phyloP scores from a whole-genome alignment of 306 rosid genomes.

The Alnus rubra region DNA sequence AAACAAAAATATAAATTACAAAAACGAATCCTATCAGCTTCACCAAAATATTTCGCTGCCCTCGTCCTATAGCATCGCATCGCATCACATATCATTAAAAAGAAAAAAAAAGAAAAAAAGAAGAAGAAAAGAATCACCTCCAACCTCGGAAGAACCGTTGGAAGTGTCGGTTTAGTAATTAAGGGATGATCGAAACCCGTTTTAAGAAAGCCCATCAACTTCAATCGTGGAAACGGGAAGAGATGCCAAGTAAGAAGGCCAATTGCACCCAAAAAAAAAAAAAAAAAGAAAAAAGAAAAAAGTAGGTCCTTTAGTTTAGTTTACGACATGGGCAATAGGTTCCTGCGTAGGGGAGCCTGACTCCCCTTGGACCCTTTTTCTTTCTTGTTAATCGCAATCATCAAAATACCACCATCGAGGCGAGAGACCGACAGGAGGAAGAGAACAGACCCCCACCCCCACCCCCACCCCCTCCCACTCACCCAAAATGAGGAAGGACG shows the following conservation, averaged over 20 bases:
- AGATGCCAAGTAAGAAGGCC: background rate
- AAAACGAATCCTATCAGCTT: too few species aligned
- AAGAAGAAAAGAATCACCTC: too few species aligned
- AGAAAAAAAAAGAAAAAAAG: too few species aligned
- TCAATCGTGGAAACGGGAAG: background rate
- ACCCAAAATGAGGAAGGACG: constrained; percentile 27
- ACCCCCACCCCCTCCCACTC: background rate
- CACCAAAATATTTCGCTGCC: too few species aligned
- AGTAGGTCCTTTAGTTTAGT: background rate
- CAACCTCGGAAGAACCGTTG: background rate
- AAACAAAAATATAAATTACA: too few species aligned
- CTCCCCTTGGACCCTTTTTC: background rate
- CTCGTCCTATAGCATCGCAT: too few species aligned
- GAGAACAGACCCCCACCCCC: background rate
- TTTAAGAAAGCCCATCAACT: background rate
- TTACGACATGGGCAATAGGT: too few species aligned
- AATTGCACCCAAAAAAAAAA: background rate
- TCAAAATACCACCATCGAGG: background rate
- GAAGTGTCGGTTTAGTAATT: constrained; percentile 7
- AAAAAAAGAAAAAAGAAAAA: background rate
- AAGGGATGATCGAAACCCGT: constrained; percentile 14
- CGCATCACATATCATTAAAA: too few species aligned
- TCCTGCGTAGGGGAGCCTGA: background rate
- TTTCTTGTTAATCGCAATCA: background rate
- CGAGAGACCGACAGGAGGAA: background rate